Evolutionary conservation across 108 stramenopile genomes (phyloP).

Genomic region (Nitzschia sp.): DNA sequence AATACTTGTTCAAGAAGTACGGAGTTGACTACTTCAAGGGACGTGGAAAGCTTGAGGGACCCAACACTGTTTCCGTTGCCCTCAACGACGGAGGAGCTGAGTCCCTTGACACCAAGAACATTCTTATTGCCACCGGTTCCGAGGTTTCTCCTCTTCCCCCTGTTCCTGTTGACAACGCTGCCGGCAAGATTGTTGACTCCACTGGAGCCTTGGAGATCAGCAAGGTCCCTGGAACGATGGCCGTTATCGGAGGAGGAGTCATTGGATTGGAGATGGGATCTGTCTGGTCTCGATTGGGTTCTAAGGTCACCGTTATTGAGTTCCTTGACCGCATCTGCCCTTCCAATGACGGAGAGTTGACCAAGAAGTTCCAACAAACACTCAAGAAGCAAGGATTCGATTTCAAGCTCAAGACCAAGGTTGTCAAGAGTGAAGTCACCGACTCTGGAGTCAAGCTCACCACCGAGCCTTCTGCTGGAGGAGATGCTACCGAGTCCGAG

Average conservation of each 20-base stretch:
- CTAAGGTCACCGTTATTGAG: conserved; percentile 97
- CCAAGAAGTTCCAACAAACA: conserved; percentile 92
- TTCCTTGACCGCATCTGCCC: conserved; percentile 96
- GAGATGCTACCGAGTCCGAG: conserved; percentile 67
- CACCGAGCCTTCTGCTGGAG: conserved; percentile 88
- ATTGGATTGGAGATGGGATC: conserved; percentile 99
- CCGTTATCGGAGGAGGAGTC: conserved; percentile 97
- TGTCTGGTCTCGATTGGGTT: conserved; percentile 95
- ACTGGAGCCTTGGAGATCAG: conserved; percentile 96
- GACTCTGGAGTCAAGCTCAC: conserved; percentile 87
- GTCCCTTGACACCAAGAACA: conserved; percentile 90
- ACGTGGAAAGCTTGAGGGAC: conserved; percentile 82
- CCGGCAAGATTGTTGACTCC: conserved; percentile 95
- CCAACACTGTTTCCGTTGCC: conserved; percentile 83
- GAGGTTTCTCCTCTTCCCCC: conserved; percentile 97
- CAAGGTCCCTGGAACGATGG: conserved; percentile 88
- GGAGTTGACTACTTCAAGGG: conserved; percentile 97
- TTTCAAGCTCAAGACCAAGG: conserved; percentile 97
- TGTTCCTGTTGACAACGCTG: conserved; percentile 97
- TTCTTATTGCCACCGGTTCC: conserved; percentile 97
- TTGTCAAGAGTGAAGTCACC: conserved; percentile 80
- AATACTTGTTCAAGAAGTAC: conserved; percentile 98
- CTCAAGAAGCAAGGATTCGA: conserved; percentile 99
- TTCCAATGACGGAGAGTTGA: conserved; percentile 92
- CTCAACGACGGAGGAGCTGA: conserved; percentile 82